Conservation (phyloP, 345 rosid species). For the Corchorus olitorius region DNA sequence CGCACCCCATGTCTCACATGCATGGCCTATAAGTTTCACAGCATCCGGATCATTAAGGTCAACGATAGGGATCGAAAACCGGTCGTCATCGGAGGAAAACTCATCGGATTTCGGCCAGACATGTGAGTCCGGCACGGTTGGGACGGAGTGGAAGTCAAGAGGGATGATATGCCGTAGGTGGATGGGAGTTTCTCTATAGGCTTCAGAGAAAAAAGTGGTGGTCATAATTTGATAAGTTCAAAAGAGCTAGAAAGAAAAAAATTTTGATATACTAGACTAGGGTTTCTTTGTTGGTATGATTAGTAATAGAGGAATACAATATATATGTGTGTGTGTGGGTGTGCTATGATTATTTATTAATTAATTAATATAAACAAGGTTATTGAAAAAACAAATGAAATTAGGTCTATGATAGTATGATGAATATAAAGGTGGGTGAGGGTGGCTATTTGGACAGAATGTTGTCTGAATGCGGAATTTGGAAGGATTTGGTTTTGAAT, state of each 20-base stretch:
- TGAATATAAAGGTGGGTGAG: slow-evolving; percentile 4
- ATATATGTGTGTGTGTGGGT: background rate
- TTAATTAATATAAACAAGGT: background rate
- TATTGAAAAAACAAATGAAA: background rate
- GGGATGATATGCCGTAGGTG: slow-evolving; percentile 24
- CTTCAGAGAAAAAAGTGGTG: slow-evolving; percentile 44
- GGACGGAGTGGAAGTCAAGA: slow-evolving; percentile 10
- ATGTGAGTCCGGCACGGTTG: slow-evolving; percentile 16
- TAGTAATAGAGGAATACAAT: background rate
- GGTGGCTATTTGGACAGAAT: slow-evolving; percentile 25
- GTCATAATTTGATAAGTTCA: slow-evolving; percentile 20
- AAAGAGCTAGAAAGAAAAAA: background rate
- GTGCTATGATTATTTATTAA: background rate
- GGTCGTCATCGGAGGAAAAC: slow-evolving; percentile 23
- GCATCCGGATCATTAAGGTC: slow-evolving; percentile 55
- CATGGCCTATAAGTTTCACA: slow-evolving; percentile 39
- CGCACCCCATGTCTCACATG: slow-evolving; percentile 77
- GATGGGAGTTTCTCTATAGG: slow-evolving; percentile 26
- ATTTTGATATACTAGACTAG: background rate
- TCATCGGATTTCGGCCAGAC: slow-evolving; percentile 18
- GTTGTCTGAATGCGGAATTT: slow-evolving; percentile 34
- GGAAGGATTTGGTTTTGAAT: slow-evolving; percentile 28
- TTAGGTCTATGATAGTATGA: background rate
- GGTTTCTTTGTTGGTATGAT: background rate
- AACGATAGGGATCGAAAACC: slow-evolving; percentile 46